These are phyloP conservation scores for Penicillium coffeae DNA, from an alignment of 495 filamentous ascomycete genomes.

Conservation along the genomic window DNA sequence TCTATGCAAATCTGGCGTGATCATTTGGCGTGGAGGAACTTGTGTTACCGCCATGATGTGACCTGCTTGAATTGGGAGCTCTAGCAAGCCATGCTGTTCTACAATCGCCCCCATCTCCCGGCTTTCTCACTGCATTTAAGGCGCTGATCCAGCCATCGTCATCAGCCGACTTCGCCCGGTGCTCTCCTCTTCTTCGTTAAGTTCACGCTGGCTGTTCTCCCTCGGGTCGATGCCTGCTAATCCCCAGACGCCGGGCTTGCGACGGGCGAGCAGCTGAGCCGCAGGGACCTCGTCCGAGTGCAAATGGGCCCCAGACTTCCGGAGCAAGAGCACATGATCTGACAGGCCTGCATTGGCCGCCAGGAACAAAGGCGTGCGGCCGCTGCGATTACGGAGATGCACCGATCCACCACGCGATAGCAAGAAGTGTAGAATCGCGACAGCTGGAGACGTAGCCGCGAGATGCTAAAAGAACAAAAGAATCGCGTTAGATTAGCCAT, in stretches of 20 bases:
- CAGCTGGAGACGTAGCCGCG: conserved; percentile 55
- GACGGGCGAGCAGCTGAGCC: conserved; percentile 44
- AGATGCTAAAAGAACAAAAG: conserved; percentile 47
- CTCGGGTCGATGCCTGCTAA: conserved; percentile 42
- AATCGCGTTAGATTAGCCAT: not conserved
- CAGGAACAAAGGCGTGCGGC: conserved; percentile 78
- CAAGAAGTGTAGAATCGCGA: conserved; percentile 66
- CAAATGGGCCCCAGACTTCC: conserved; percentile 67
- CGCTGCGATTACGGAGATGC: conserved; percentile 74
- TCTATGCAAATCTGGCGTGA: conserved; percentile 11
- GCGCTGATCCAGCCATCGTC: conserved; percentile 37
- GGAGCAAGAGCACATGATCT: conserved; percentile 63
- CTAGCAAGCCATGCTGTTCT: too few species aligned
- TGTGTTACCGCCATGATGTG: conserved; percentile 13
- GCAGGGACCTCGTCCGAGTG: conserved; percentile 58
- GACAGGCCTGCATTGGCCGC: conserved; percentile 60
- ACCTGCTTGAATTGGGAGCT: conserved; percentile 5
- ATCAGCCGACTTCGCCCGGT: conserved; percentile 11
- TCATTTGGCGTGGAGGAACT: conserved; percentile 8
- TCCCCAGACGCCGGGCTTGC: conserved; percentile 43
- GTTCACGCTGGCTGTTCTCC: conserved; percentile 33
- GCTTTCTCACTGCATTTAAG: conserved; percentile 10
- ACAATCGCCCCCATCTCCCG: not conserved
- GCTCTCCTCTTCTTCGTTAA: conserved; percentile 22
- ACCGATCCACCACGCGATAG: conserved; percentile 78